These are phyloP conservation scores for Clavariopsis aquatica DNA, from an alignment of 495 filamentous ascomycete genomes.

Conservation along the genomic window DNA sequence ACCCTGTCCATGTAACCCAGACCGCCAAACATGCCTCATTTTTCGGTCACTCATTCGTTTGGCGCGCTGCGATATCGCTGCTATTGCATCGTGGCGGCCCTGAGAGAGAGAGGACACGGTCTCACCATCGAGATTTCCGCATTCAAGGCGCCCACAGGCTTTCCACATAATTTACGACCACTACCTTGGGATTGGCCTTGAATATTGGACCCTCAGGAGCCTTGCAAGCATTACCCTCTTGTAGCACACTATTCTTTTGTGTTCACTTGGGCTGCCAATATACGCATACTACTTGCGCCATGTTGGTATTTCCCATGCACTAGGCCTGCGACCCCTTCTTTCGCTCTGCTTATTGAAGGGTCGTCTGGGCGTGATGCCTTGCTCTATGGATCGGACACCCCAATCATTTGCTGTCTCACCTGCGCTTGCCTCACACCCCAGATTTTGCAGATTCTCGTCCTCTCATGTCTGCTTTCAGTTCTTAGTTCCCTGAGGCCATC, in stretches of 20 bases:
- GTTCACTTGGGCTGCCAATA: slow-evolving; percentile 3
- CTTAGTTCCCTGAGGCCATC: background rate
- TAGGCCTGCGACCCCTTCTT: background rate
- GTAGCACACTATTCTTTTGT: background rate
- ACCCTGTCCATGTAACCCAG: slow-evolving; percentile 20
- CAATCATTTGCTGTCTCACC: background rate
- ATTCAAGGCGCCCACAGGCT: background rate
- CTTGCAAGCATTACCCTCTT: slow-evolving; percentile 11
- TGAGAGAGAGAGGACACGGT: slow-evolving; percentile 19
- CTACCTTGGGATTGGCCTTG: background rate
- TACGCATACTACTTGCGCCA: slow-evolving; percentile 2
- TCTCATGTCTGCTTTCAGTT: slow-evolving; percentile 2
- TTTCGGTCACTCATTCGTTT: slow-evolving; percentile 30
- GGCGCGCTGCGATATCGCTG: slow-evolving; percentile 36
- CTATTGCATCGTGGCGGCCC: slow-evolving; percentile 2
- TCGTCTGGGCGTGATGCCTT: slow-evolving; percentile 12
- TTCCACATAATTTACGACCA: slow-evolving; percentile 5
- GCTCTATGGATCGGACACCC: background rate
- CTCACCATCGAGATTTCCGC: background rate
- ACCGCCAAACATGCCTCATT: slow-evolving; percentile 30
- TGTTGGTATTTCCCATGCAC: slow-evolving; percentile 17
- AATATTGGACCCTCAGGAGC: slow-evolving; percentile 8
- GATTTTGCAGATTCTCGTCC: slow-evolving; percentile 2
- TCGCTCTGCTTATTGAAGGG: background rate
- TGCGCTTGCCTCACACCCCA: slow-evolving; percentile 14